Evolutionary conservation across 805 yeast genomes (phyloP).

Genomic region (Candida oleophila): DNA sequence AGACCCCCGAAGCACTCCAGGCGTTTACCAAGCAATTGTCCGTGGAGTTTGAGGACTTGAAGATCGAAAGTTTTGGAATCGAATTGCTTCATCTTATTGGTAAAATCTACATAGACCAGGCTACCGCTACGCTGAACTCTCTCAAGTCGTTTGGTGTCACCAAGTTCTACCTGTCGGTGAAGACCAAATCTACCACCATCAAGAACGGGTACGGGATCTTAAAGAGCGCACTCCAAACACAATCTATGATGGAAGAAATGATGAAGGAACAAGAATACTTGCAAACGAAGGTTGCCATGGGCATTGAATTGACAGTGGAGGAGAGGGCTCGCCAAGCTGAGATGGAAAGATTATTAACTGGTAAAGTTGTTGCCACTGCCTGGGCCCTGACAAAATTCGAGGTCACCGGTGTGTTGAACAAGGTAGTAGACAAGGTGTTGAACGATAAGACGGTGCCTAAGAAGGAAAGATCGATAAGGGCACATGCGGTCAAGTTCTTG

Average conservation of each 20-base stretch:
- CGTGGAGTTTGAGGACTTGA: conserved; percentile 73
- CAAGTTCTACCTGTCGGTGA: conserved; percentile 75
- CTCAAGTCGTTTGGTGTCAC: conserved; percentile 84
- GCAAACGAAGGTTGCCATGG: conserved; percentile 24
- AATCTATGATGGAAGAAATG: conserved; percentile 60
- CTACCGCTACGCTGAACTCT: conserved; percentile 68
- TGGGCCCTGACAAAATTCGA: conserved; percentile 95
- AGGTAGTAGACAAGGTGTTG: conserved; percentile 51
- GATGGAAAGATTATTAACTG: conserved; percentile 77
- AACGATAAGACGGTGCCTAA: conserved; percentile 60
- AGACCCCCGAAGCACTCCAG: conserved; percentile 57
- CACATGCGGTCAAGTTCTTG: conserved; percentile 71
- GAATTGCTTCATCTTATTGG: conserved; percentile 86
- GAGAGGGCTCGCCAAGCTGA: conserved; percentile 51
- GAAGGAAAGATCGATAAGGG: conserved; percentile 67
- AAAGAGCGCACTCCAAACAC: conserved; percentile 86
- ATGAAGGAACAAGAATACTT: conserved; percentile 61
- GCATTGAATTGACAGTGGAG: conserved; percentile 32
- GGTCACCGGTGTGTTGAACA: conserved; percentile 81
- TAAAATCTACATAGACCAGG: conserved; percentile 70
- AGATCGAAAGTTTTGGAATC: conserved; percentile 93
- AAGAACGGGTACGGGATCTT: conserved; percentile 82
- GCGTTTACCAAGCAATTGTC: conserved; percentile 54
- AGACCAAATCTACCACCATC: conserved; percentile 79
- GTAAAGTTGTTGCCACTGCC: conserved; percentile 88